Percentiles rank a stretch among this genome's conserved stretches.
Evolutionary conservation across 1,139 yeast species (phyloP).

Genomic region (Pichia sp.): DNA sequence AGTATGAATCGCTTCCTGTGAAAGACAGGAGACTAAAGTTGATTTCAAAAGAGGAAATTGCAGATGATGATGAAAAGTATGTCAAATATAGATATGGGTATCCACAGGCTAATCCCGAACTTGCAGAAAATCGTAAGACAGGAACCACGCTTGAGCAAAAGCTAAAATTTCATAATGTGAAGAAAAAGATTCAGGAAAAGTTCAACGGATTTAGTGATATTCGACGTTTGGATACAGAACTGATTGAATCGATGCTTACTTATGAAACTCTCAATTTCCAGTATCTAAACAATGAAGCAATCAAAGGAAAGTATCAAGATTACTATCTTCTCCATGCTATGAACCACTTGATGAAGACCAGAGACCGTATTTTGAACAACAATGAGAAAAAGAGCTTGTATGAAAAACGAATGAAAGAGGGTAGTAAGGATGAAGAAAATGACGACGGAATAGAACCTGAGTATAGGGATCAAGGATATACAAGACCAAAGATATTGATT

Average conservation of each 20-base stretch:
- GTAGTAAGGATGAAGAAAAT: slow-evolving; percentile 33
- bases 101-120: slow-evolving; percentile 5
- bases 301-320: slow-evolving; percentile 50
- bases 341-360: slow-evolving; percentile 81
- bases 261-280: slow-evolving; percentile 74
- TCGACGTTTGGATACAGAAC: slow-evolving; percentile 30
- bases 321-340: slow-evolving; percentile 67
- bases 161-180: slow-evolving; percentile 27
- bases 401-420: slow-evolving; percentile 42
- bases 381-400: slow-evolving; percentile 51
- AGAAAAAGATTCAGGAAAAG: slow-evolving; percentile 23
- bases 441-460: slow-evolving; percentile 38
- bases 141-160: slow-evolving; percentile 12
- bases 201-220: slow-evolving; percentile 15
- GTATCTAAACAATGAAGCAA: slow-evolving; percentile 40
- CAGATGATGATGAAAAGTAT: slow-evolving; percentile 16
- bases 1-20: slow-evolving; percentile 27
- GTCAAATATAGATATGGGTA: slow-evolving; percentile 22
- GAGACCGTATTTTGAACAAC: slow-evolving; percentile 76
- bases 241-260: slow-evolving; percentile 60
- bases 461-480: slow-evolving; percentile 88
- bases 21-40: slow-evolving; percentile 9
- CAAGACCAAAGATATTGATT: slow-evolving; percentile 83
- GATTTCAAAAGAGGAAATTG: slow-evolving; percentile 8
- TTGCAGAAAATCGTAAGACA: slow-evolving; percentile 8